Percentiles rank a stretch among this genome's conserved stretches.
Conservation (phyloP, 305 asterid species). For the Fraxinus albicans region DNA sequence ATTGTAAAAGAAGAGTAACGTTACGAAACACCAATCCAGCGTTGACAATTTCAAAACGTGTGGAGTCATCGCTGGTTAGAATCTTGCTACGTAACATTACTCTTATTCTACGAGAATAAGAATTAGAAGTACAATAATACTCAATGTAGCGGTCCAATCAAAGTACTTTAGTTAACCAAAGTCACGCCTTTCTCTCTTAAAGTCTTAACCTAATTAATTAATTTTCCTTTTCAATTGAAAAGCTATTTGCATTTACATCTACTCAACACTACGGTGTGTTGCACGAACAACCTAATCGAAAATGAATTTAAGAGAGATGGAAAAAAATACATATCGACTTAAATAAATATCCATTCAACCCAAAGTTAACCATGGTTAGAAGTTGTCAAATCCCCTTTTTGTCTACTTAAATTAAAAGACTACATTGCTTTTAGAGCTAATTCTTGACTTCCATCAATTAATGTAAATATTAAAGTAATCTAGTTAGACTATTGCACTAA, state of each 20-base stretch:
- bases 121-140: background rate
- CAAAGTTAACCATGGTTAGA: background rate
- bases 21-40: background rate
- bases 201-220: background rate
- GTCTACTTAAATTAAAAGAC: background rate
- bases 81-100: background rate
- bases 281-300: background rate
- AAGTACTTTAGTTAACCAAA: background rate
- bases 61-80: too few species aligned
- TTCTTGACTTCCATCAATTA: conserved; percentile 49
- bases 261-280: background rate
- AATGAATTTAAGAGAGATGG: background rate
- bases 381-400: background rate
- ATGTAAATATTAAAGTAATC: conserved; percentile 28
- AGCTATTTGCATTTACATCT: background rate
- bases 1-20: background rate
- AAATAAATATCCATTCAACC: background rate
- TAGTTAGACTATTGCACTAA: conserved; percentile 34
- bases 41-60: background rate
- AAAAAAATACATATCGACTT: background rate
- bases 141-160: background rate
- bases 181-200: background rate
- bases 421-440: conserved; percentile 52
- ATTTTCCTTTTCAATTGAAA: background rate
- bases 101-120: background rate